These are phyloP conservation scores for Pythium phragmiticola DNA, from an alignment of 352 stramenopile genomes.

Conservation along the genomic window DNA sequence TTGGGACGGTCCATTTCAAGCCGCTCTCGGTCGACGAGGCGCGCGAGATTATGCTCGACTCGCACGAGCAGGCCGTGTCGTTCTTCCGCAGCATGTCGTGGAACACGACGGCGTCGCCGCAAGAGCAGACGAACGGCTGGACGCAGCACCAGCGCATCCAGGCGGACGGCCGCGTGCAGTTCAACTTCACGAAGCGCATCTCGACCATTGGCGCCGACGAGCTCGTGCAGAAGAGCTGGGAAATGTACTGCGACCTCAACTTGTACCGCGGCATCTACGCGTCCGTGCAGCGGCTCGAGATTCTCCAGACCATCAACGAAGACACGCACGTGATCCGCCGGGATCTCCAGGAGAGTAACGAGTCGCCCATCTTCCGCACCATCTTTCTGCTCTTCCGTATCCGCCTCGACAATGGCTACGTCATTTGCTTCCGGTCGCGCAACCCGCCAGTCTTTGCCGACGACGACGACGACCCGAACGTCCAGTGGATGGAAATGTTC, in stretches of 20 bases:
- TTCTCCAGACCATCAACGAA: slow-evolving; percentile 74
- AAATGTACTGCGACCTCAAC: slow-evolving; percentile 79
- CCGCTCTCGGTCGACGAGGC: slow-evolving; percentile 45
- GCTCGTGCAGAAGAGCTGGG: slow-evolving; percentile 74
- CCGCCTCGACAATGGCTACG: slow-evolving; percentile 46
- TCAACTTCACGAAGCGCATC: slow-evolving; percentile 81
- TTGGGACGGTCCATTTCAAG: slow-evolving; percentile 67
- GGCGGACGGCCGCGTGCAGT: slow-evolving; percentile 60
- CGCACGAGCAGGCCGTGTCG: slow-evolving; percentile 60
- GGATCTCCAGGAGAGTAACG: slow-evolving; percentile 62
- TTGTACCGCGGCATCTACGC: slow-evolving; percentile 79
- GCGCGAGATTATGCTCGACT: slow-evolving; percentile 68
- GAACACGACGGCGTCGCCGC: slow-evolving; percentile 23
- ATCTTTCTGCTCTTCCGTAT: slow-evolving; percentile 79
- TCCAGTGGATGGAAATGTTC: slow-evolving; percentile 82
- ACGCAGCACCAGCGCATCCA: slow-evolving; percentile 73
- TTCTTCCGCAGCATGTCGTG: slow-evolving; percentile 68
- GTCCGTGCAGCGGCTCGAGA: slow-evolving; percentile 76
- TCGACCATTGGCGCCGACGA: slow-evolving; percentile 56
- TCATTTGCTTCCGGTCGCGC: slow-evolving; percentile 73
- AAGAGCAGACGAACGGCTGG: slow-evolving; percentile 80
- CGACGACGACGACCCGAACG: slow-evolving; percentile 57
- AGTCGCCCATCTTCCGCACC: slow-evolving; percentile 67
- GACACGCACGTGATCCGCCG: slow-evolving; percentile 73
- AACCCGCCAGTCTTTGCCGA: slow-evolving; percentile 55